Percentiles rank a stretch among this genome's conserved stretches.
These are phyloP conservation scores for Hippophae gyantsensis DNA, from an alignment of 306 rosid species.

Conservation along the genomic window DNA sequence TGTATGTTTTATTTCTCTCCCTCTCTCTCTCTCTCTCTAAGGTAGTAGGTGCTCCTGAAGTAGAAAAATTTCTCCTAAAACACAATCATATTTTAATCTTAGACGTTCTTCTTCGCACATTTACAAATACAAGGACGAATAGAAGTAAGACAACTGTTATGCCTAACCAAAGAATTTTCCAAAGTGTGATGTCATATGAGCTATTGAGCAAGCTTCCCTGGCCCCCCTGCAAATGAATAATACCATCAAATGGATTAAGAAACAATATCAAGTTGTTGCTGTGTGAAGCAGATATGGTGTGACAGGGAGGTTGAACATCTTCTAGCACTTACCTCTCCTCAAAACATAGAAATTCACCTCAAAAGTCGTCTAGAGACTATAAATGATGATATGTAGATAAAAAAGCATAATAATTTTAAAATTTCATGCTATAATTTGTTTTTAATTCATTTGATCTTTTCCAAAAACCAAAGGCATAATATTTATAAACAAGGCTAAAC, in stretches of 20 bases:
- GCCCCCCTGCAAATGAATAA: constrained; percentile 43
- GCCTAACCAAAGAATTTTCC: constrained; percentile 36
- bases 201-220: constrained; percentile 31
- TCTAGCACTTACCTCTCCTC: too few species aligned
- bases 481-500: too few species aligned
- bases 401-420: too few species aligned
- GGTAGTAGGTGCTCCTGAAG: not conserved
- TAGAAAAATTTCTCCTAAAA: not conserved
- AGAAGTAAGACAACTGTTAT: constrained; percentile 29
- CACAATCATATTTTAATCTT: constrained; percentile 53
- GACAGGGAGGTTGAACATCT: too few species aligned
- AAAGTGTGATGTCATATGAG: constrained; percentile 19
- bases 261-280: constrained; percentile 4
- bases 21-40: too few species aligned
- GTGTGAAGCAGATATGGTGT: not conserved
- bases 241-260: constrained; percentile 3
- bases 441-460: too few species aligned
- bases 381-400: too few species aligned
- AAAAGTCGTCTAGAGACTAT: too few species aligned
- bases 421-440: too few species aligned
- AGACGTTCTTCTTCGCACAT: constrained; percentile 57
- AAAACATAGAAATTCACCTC: too few species aligned
- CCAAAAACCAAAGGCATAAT: too few species aligned
- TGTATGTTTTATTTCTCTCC: too few species aligned
- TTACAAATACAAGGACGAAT: constrained; percentile 35